These are phyloP conservation scores for Candida pseudofarinosa DNA, from an alignment of 805 yeast genomes.

Conservation along the genomic window DNA sequence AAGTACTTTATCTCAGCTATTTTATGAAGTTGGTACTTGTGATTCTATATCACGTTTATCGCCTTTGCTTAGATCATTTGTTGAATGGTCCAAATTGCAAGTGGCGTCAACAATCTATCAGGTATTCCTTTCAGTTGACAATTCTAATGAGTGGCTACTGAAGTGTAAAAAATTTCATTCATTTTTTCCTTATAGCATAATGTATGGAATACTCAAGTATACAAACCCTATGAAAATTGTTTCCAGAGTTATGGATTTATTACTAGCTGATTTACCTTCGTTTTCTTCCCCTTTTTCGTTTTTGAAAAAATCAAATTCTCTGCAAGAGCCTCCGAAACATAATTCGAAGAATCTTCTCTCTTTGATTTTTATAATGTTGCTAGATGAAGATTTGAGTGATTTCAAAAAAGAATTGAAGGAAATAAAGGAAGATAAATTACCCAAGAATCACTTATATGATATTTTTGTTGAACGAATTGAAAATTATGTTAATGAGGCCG, in stretches of 20 bases:
- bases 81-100: slow-evolving; percentile 81
- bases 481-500: slow-evolving; percentile 14
- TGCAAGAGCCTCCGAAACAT: slow-evolving; percentile 8
- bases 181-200: slow-evolving; percentile 73
- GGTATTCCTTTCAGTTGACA: slow-evolving; percentile 74
- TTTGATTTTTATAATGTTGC: slow-evolving; percentile 63
- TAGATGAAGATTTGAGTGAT: slow-evolving; percentile 70
- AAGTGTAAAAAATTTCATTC: slow-evolving; percentile 70
- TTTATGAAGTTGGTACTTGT: slow-evolving; percentile 61
- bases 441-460: slow-evolving; percentile 14
- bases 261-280: slow-evolving; percentile 51
- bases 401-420: slow-evolving; percentile 51
- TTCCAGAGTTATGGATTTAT: slow-evolving; percentile 73
- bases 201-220: slow-evolving; percentile 70
- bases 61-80: slow-evolving; percentile 61
- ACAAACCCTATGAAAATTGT: slow-evolving; percentile 87
- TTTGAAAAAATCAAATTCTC: slow-evolving; percentile 3
- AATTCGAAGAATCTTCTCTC: slow-evolving; percentile 51
- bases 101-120: slow-evolving; percentile 82
- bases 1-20: slow-evolving; percentile 55
- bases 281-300: slow-evolving; percentile 17
- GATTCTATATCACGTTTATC: slow-evolving; percentile 54
- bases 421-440: slow-evolving; percentile 38
- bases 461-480: slow-evolving; percentile 24
- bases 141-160: slow-evolving; percentile 68